Base-by-base conservation (phyloP, 192 early-diverging fungal species). In the Backusella psychrophila region DNA sequence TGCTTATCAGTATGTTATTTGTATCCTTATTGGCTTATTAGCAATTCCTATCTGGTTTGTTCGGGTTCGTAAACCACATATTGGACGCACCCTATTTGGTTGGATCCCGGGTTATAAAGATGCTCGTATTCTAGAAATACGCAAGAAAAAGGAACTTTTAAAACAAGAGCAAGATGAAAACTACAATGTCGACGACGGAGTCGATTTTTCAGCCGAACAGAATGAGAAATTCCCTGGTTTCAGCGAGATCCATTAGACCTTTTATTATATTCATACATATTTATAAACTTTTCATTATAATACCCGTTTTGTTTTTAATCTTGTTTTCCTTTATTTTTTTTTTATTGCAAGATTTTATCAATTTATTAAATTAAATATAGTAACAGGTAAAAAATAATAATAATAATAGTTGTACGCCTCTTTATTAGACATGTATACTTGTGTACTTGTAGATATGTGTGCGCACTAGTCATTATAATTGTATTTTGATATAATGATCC, bases 21-120 rank as follows among this genome's bases (percentile, higher is more conserved):
- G 69, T 73, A 71, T 81, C 17, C 0, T 81, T 26, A 26, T 81
- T 63, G 80, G 75, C 12, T 66, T 81, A 23, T 41, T 81, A n/a
- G 75, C 72, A 41, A 73, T 81, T 33, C 80, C 80, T 26, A 39
- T 81, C 1, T 81, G 80, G 80, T 81, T 69, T 49, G 68, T 81
- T 4, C 80, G 80, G 34, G 75, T 81, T 21, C 15, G 69, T n/a
- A 81, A 77, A 39, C 80, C 80, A n/a, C 44, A 36, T 2, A 66
- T 81, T 52, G 80, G 80, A 35, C 75, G 80, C 35, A 69, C 4
- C 1, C 52, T 81, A 0, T 73, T 77, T 23, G 80, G 80, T 15
- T 81, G 80, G 80, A 73, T 81, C 2, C 75, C 75, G 36, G 65
- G 71, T 14, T 81, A 81, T 19, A 34, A 74, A 66, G 80, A 81